phyloP scores from a whole-genome alignment of 2,329 filamentous ascomycete species.

The Periconia sp. region DNA sequence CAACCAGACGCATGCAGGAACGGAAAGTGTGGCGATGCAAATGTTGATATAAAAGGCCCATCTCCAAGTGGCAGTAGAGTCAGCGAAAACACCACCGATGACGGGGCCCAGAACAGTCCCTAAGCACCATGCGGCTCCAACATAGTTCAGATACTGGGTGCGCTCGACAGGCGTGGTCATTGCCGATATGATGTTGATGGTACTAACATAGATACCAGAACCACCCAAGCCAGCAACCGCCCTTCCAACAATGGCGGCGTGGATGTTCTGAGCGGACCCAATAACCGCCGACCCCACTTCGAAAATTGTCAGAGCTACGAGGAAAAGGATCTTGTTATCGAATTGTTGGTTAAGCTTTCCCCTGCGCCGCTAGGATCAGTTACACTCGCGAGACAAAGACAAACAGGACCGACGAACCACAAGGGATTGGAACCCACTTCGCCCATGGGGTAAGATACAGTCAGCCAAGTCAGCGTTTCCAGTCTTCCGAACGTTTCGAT shows the following conservation, averaged over 20 bases:
- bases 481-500: constrained; percentile 14
- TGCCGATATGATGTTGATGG: not conserved
- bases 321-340: constrained; percentile 48
- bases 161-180: constrained; percentile 30
- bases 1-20: constrained; percentile 28
- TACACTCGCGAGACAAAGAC: not conserved
- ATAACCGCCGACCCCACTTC: constrained; percentile 29
- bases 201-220: constrained; percentile 42
- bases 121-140: constrained; percentile 45
- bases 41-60: constrained; percentile 3
- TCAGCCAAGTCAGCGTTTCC: constrained; percentile 15
- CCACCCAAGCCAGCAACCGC: constrained; percentile 50
- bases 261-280: constrained; percentile 25
- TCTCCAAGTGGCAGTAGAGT: not conserved
- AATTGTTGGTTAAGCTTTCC: constrained; percentile 43
- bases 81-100: constrained; percentile 48
- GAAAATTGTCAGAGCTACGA: constrained; percentile 28
- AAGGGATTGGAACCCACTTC: constrained; percentile 3
- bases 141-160: constrained; percentile 32
- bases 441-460: constrained; percentile 12
- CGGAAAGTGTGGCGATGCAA: not conserved
- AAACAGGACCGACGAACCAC: constrained; percentile 34
- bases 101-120: constrained; percentile 50
- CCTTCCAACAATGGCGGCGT: constrained; percentile 42
- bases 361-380: no score